Base-by-base conservation (phyloP, 202 grass and related monocot genomes). In the Eragrostis tef region DNA sequence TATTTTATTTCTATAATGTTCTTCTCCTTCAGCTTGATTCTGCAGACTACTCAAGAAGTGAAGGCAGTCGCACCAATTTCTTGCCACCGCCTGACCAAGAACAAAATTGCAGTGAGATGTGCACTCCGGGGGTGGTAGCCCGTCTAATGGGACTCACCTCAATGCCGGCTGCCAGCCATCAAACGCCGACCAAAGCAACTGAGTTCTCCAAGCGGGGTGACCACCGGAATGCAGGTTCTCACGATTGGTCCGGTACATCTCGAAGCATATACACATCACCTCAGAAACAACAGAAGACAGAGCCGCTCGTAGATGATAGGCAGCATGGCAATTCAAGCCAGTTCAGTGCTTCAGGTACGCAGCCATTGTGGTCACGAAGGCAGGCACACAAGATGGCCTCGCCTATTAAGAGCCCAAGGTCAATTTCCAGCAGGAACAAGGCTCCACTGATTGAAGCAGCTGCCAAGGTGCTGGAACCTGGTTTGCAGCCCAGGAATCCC, bases 141-240 rank as follows among this genome's bases (percentile, higher is more conserved):
- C 79, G 65, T 84, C 41, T 94, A 17, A 94, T 94, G 92, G 92
- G 92, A 16, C 89, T 94, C 73, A 91, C 73, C 53, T 85, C 92
- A 14, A 86, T 94, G 89, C 92, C 92, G 19, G 15, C 73, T 5
- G 53, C 9, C 25, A 77, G 43, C 24, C 82, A 67, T 84, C 65
- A 77, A 69, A 80, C 21, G 75, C 7, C 71, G 16, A 45, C 10
- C 21, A 63, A 75, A 41, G 57, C 41, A 13, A 71, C 3, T 0
- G 80, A 84, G 9, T 42, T 81, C 17, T n/a, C 57, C 1, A 60
- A 54, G 11, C 31, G 44, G 16, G 21, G 34, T 7, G 68, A 29
- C 45, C 20, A 79, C n/a, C 27, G 34, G 63, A 70, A 64, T 58
- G 70, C 67, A 39, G 15, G 15, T 16, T 56, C 41, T 59, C 76